A percentile compares a stretch with the other conserved stretches of the same genome.
phyloP scores from a whole-genome alignment of 116 monocot genomes.

The Zostera marina region DNA sequence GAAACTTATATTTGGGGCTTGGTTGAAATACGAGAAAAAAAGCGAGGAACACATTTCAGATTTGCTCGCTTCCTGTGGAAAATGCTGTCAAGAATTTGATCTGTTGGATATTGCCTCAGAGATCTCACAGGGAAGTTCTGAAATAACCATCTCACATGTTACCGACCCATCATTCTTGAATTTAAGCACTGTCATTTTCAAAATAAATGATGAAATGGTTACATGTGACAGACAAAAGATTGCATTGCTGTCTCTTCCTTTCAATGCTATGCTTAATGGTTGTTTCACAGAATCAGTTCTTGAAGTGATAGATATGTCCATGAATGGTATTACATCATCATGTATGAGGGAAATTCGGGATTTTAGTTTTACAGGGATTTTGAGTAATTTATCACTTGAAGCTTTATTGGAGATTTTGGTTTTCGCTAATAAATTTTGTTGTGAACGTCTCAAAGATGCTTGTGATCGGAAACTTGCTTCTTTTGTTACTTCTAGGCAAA shows the following conservation, averaged over 20 bases:
- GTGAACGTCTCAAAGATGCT: slow-evolving; percentile 53
- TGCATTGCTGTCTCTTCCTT: slow-evolving; percentile 47
- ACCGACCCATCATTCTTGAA: background rate
- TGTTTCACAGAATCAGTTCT: slow-evolving; percentile 54
- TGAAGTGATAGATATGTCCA: slow-evolving; percentile 54
- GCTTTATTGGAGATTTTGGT: slow-evolving; percentile 44
- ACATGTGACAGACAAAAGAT: slow-evolving; percentile 46
- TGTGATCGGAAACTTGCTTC: slow-evolving; percentile 51
- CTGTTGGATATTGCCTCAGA: slow-evolving; percentile 33
- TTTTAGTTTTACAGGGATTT: slow-evolving; percentile 22
- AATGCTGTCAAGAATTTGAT: slow-evolving; percentile 42
- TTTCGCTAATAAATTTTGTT: slow-evolving; percentile 66
- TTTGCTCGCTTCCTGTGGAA: slow-evolving; percentile 49
- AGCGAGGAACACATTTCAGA: slow-evolving; percentile 49
- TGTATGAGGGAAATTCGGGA: slow-evolving; percentile 37
- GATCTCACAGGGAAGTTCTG: slow-evolving; percentile 10
- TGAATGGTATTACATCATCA: slow-evolving; percentile 46
- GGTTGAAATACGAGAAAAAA: slow-evolving; percentile 67
- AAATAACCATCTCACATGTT: background rate
- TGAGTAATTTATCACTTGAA: slow-evolving; percentile 28
- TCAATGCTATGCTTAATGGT: slow-evolving; percentile 62
- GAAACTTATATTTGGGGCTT: slow-evolving; percentile 55
- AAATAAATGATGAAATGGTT: slow-evolving; percentile 36
- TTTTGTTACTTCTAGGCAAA: slow-evolving; percentile 39
- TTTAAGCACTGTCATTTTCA: slow-evolving; percentile 30